Evolutionary conservation across 202 grass and related monocot species (phyloP).

Genomic region (Cymbopogon flexuosus): DNA sequence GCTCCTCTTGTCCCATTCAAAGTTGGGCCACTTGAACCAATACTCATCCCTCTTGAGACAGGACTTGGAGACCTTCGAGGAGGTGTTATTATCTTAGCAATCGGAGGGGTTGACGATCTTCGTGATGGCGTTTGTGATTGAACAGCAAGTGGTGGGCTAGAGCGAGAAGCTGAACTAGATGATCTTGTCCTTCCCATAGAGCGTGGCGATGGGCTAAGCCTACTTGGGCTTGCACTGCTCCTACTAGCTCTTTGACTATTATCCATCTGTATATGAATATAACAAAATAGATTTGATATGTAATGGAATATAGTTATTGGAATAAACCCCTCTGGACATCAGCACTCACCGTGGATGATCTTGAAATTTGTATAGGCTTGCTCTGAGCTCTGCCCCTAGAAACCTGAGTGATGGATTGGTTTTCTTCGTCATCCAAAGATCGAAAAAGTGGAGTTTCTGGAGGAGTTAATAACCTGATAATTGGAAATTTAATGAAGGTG

Average conservation of each 20-base stretch:
- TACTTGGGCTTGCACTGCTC: conserved; percentile 79
- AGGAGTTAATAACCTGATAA: conserved; percentile 79
- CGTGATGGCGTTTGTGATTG: conserved; percentile 40
- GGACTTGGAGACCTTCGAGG: conserved; percentile 73
- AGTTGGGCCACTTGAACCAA: conserved; percentile 48
- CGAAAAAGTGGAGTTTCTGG: conserved; percentile 89
- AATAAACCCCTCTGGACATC: conserved; percentile 12
- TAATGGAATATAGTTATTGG: conserved; percentile 19
- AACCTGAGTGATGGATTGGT: conserved; percentile 34
- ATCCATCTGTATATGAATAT: conserved; percentile 46
- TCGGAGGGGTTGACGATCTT: conserved; percentile 60
- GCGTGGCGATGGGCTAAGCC: conserved; percentile 70
- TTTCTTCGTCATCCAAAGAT: conserved; percentile 75
- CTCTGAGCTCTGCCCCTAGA: conserved; percentile 72
- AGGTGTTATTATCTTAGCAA: conserved; percentile 51
- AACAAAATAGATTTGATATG: conserved; percentile 18
- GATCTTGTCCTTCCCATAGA: conserved; percentile 56
- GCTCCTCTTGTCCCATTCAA: conserved; percentile 52
- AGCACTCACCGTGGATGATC: conserved; percentile 57
- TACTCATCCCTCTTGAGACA: conserved; percentile 61
- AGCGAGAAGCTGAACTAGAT: conserved; percentile 60
- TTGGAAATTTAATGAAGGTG: conserved; percentile 4
- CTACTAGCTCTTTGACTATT: conserved; percentile 66
- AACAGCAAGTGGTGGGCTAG: conserved; percentile 52
- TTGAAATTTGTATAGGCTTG: conserved; percentile 56